Base-by-base conservation (phyloP, 306 rosid species). In the Glycine latifolia region DNA sequence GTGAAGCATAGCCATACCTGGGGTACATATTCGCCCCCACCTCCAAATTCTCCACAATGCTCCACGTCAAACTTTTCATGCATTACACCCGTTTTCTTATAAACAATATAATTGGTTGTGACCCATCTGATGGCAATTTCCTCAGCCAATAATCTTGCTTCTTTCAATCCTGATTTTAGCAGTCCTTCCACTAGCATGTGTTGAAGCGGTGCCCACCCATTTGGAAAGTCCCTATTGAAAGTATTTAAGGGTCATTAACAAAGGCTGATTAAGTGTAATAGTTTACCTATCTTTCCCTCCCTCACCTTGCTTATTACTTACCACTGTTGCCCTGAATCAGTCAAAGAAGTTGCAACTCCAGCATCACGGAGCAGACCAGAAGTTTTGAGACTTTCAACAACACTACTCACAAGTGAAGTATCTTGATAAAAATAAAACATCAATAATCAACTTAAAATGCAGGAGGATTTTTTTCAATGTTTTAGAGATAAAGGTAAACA, bases 151-250 rank as follows among this genome's bases (percentile, higher is more conserved):
- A 82, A 67, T 71, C 83, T 89, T 83, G 98, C 98, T 39, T 93
- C 96, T 81, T 87, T 60, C 79, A 76, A 82, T 50, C 90, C 94
- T 13, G 96, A 93, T 76, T 87, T 91, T 70, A 83, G 67, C 58
- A 95, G 84, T 16, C 96, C 99, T 89, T 95, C 99, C 58, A 91
- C 94, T n/a, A 95, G 84, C 98, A 95, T 95, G 89, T 93, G 99
- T 72, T 95, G 97, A 16, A 95, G 71, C 3, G 94, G 98, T 61
- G 99, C 93, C 98, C 99, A 95, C 67, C 99, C 98, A 79, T 95
- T 95, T 41, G 99, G 99, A 75, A 87, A 93, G 89, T 95, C 98
- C 99, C 99, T 91, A 69, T 78, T 71, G 31, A 26, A 75, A 69
- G 76, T 52, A 59, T 53, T 49, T 6, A 6, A 55, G 75, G 47